Percentiles rank a stretch among this genome's conserved stretches.
Conservation (phyloP, 1,139 yeast genomes). For the Sugiyamaella paludigena region DNA sequence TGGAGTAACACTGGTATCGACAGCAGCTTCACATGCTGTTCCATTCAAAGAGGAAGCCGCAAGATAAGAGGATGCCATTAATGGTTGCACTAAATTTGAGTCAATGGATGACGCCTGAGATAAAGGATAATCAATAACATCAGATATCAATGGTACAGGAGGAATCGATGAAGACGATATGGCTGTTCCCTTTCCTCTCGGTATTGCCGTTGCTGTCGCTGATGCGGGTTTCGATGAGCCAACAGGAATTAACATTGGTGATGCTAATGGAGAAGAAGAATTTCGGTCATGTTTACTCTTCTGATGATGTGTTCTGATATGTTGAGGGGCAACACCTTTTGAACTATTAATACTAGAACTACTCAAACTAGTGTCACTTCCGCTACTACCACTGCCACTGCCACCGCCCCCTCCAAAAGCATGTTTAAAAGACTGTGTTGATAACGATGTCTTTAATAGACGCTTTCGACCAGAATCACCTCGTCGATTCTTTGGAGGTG, state of each 20-base stretch:
- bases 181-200: not conserved
- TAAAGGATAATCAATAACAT: not conserved
- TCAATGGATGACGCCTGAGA: too few relatives aligned
- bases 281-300: not conserved
- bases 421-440: constrained; percentile 16
- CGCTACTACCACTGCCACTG: not conserved
- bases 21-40: not conserved
- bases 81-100: too few relatives aligned
- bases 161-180: not conserved
- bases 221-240: not conserved
- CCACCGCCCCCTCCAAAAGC: constrained; percentile 5
- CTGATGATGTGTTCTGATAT: not conserved
- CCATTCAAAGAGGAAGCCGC: not conserved
- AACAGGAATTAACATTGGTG: not conserved
- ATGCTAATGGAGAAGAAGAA: not conserved
- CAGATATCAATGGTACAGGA: constrained; percentile 1
- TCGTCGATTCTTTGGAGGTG: not conserved
- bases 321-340: not conserved
- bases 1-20: not conserved
- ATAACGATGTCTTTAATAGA: constrained; percentile 11
- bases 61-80: too few relatives aligned
- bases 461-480: constrained; percentile 8
- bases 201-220: not conserved
- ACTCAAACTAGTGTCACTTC: not conserved
- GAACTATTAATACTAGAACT: not conserved